A percentile compares a stretch with the other conserved stretches of the same genome.
Conservation (phyloP, 1,284 basidiomycete species). For the Singerocomus inundabilis region DNA sequence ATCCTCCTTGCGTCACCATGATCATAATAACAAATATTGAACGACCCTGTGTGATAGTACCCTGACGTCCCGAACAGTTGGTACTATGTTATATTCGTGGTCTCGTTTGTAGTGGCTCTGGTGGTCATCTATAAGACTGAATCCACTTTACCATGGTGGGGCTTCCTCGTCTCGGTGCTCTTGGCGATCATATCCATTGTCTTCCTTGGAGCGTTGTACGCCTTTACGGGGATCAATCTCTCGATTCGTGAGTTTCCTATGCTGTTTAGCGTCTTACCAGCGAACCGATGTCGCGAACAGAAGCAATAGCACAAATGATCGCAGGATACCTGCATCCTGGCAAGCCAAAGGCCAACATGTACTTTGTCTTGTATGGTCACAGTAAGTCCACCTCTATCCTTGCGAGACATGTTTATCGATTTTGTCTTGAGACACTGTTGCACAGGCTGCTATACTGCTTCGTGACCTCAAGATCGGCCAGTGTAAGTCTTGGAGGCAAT, state of each 20-base stretch:
- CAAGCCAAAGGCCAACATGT: slow-evolving; percentile 57
- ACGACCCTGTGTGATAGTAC: slow-evolving; percentile 46
- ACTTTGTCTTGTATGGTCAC: slow-evolving; percentile 55
- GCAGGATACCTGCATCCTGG: slow-evolving; percentile 62
- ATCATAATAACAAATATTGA: not conserved
- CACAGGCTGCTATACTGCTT: slow-evolving; percentile 45
- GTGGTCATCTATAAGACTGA: slow-evolving; percentile 48
- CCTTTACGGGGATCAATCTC: slow-evolving; percentile 52
- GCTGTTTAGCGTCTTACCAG: no score
- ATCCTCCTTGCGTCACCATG: not conserved
- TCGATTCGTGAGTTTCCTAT: slow-evolving; percentile 41
- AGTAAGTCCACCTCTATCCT: slow-evolving; percentile 27
- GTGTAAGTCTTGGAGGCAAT: slow-evolving; percentile 35
- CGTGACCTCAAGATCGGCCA: slow-evolving; percentile 62
- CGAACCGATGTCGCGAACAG: slow-evolving; percentile 7
- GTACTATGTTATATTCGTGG: slow-evolving; percentile 40
- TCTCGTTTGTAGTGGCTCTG: slow-evolving; percentile 41
- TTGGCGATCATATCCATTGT: slow-evolving; percentile 43
- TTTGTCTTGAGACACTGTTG: slow-evolving; percentile 39
- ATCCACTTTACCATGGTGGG: slow-evolving; percentile 52
- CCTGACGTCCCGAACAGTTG: slow-evolving; percentile 48
- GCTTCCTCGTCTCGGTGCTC: slow-evolving; percentile 41
- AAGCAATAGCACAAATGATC: slow-evolving; percentile 52
- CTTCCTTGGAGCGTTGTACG: slow-evolving; percentile 48
- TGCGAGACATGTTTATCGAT: slow-evolving; percentile 33